phyloP scores from a whole-genome alignment of 106 monocot species.

The Platanthera zijinensis region DNA sequence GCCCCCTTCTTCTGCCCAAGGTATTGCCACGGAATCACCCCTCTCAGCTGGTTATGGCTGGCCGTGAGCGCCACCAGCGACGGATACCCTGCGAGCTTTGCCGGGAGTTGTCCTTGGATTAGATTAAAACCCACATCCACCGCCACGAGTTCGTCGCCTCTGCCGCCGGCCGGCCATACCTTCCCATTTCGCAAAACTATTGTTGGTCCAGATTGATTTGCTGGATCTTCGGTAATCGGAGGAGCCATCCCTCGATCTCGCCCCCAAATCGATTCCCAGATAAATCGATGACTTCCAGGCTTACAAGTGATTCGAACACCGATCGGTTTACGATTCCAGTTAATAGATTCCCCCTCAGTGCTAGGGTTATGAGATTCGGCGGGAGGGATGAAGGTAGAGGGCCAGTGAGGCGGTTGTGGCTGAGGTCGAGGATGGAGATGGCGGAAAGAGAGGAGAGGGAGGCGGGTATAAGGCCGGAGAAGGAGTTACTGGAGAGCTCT shows the following conservation, averaged over 20 bases:
- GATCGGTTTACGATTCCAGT: conserved; percentile 21
- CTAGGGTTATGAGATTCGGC: conserved; percentile 31
- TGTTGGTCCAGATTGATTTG: conserved; percentile 58
- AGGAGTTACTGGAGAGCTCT: conserved; percentile 33
- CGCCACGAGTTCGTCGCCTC: conserved; percentile 31
- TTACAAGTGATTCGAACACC: conserved; percentile 17
- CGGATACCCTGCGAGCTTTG: conserved; percentile 28
- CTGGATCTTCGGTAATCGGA: conserved; percentile 52
- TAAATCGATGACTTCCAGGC: conserved; percentile 46
- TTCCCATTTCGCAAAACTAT: conserved; percentile 23
- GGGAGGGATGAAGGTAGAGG: conserved; percentile 27
- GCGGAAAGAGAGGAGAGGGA: conserved; percentile 7
- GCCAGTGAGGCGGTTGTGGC: conserved; percentile 36
- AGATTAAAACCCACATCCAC: conserved; percentile 47
- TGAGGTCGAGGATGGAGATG: conserved; percentile 34
- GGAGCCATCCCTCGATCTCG: conserved; percentile 42
- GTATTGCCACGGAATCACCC: conserved; percentile 42
- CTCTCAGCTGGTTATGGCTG: conserved; percentile 43
- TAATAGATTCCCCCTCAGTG: conserved; percentile 33
- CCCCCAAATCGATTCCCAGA: conserved; percentile 34
- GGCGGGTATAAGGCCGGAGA: conserved; percentile 31
- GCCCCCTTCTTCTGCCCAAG: conserved; percentile 20
- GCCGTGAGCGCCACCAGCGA: conserved; percentile 36
- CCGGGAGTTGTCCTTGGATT: conserved; percentile 45
- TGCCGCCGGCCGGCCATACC: conserved; percentile 10